Conservation (phyloP, 2,329 filamentous ascomycete genomes). For the Coniochaeta ligniaria region DNA sequence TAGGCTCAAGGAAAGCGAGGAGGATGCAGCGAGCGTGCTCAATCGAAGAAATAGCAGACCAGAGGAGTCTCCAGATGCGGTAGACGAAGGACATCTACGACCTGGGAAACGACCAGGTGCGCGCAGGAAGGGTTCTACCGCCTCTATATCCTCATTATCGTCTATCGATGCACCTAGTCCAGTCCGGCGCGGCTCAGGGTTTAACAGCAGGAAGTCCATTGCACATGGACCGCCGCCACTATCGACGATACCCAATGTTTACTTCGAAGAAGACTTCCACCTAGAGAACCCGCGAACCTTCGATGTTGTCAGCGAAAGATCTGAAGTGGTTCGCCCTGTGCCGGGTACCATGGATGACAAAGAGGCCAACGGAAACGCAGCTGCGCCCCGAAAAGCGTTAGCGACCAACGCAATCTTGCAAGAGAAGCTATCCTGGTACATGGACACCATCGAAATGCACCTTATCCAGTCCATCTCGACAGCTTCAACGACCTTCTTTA, state of each 20-base stretch:
- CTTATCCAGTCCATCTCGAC: conserved; percentile 93
- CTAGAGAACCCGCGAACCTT: conserved; percentile 95
- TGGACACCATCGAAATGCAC: conserved; percentile 98
- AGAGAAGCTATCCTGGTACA: conserved; percentile 98
- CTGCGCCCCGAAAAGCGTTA: conserved; percentile 71
- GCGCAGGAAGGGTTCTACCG: conserved; percentile 32
- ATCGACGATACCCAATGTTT: conserved; percentile 86
- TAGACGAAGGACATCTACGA: conserved; percentile 38
- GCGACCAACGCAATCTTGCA: conserved; percentile 96
- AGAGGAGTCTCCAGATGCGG: conserved; percentile 32
- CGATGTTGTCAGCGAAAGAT: conserved; percentile 91
- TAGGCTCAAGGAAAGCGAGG: conserved; percentile 70
- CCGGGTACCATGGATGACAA: conserved; percentile 48
- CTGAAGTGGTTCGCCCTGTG: conserved; percentile 78
- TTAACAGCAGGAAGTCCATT: conserved; percentile 43
- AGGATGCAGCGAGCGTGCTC: conserved; percentile 44
- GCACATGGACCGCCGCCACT: conserved; percentile 73
- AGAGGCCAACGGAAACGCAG: conserved; percentile 48
- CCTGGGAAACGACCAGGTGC: conserved; percentile 32
- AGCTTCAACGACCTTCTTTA: conserved; percentile 93
- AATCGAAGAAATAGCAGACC: conserved; percentile 29
- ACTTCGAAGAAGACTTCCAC: conserved; percentile 92
- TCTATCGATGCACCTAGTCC: conserved; percentile 39
- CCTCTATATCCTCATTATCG: conserved; percentile 41
- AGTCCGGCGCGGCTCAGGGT: conserved; percentile 37